phyloP scores from a whole-genome alignment of 2,329 filamentous ascomycete genomes.

The Elsinoe batatas region DNA sequence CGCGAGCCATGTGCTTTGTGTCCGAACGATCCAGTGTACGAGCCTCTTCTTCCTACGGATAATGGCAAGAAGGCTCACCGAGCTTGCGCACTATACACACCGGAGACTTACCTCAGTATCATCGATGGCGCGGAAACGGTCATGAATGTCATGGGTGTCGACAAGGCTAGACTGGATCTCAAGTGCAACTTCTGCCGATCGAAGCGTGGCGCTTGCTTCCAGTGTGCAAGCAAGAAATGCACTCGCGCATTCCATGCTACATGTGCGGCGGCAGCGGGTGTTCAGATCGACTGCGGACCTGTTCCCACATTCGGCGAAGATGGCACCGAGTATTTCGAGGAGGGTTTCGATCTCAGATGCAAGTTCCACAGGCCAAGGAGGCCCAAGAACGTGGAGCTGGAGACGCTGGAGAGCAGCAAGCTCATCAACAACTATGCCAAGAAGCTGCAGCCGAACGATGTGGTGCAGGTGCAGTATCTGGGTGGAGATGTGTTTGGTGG shows the following conservation, averaged over 20 bases:
- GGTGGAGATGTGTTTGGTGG: slow-evolving; percentile 86
- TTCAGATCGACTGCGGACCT: slow-evolving; percentile 79
- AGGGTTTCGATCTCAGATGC: slow-evolving; percentile 87
- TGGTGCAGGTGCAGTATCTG: slow-evolving; percentile 78
- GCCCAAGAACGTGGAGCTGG: slow-evolving; percentile 51
- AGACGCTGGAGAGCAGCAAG: slow-evolving; percentile 59
- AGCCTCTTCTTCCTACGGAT: slow-evolving; percentile 77
- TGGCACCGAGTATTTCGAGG: slow-evolving; percentile 83
- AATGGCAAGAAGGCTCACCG: slow-evolving; percentile 80
- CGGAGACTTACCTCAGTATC: slow-evolving; percentile 72
- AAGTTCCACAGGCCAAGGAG: slow-evolving; percentile 87
- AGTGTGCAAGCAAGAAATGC: slow-evolving; percentile 92
- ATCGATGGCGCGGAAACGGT: slow-evolving; percentile 61
- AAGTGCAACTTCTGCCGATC: slow-evolving; percentile 94
- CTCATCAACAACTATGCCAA: slow-evolving; percentile 59
- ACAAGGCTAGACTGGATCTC: slow-evolving; percentile 77
- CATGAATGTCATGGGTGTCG: slow-evolving; percentile 68
- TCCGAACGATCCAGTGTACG: slow-evolving; percentile 75
- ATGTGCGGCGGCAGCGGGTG: slow-evolving; percentile 83
- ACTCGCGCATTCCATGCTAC: slow-evolving; percentile 89
- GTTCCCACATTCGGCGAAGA: slow-evolving; percentile 83
- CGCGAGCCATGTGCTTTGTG: slow-evolving; percentile 84
- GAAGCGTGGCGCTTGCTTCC: slow-evolving; percentile 91
- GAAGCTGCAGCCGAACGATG: slow-evolving; percentile 59
- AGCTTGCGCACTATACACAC: slow-evolving; percentile 80